A percentile compares a stretch with the other conserved stretches of the same genome.
phyloP scores from a whole-genome alignment of 306 rosid species.

The Lathyrus sativus region DNA sequence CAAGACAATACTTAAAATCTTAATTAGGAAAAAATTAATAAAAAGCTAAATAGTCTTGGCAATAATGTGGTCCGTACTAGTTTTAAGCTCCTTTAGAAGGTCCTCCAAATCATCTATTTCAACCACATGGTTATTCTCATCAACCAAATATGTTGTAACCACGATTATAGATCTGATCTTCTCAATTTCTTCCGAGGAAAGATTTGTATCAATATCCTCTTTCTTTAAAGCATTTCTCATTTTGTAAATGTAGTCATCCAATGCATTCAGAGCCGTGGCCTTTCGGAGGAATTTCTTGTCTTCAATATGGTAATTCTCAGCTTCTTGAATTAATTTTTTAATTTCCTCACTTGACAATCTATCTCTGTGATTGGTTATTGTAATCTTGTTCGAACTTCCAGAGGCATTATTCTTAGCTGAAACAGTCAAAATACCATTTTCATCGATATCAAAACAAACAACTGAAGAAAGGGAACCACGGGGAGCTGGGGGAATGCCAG shows the following conservation, averaged over 20 bases:
- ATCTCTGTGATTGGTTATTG: slow-evolving; percentile 20
- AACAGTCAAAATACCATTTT: slow-evolving; percentile 1
- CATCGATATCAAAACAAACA: slow-evolving; percentile 40
- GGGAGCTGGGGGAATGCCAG: slow-evolving; percentile 46
- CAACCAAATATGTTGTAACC: not conserved
- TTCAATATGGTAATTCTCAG: slow-evolving; percentile 43
- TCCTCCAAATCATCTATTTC: not conserved
- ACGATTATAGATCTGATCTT: slow-evolving; percentile 41
- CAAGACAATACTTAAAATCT: no score
- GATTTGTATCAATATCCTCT: slow-evolving; percentile 1
- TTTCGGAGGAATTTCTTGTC: slow-evolving; percentile 47
- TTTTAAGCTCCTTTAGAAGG: slow-evolving; percentile 25
- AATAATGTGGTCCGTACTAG: not conserved
- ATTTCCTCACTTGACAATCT: slow-evolving; percentile 49
- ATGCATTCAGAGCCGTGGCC: slow-evolving; percentile 32
- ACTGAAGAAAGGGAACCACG: slow-evolving; percentile 21
- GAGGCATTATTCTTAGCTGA: not conserved
- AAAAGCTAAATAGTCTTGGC: not conserved
- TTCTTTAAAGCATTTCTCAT: no score
- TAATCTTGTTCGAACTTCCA: not conserved
- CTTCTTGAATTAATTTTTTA: slow-evolving; percentile 46
- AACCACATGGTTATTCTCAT: not conserved
- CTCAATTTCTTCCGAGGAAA: slow-evolving; percentile 22
- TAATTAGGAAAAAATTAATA: no score
- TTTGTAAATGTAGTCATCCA: slow-evolving; percentile 41